Percentiles rank a stretch among this genome's conserved stretches.
Conservation (phyloP, 352 stramenopile species). For the Pythium biforme region DNA sequence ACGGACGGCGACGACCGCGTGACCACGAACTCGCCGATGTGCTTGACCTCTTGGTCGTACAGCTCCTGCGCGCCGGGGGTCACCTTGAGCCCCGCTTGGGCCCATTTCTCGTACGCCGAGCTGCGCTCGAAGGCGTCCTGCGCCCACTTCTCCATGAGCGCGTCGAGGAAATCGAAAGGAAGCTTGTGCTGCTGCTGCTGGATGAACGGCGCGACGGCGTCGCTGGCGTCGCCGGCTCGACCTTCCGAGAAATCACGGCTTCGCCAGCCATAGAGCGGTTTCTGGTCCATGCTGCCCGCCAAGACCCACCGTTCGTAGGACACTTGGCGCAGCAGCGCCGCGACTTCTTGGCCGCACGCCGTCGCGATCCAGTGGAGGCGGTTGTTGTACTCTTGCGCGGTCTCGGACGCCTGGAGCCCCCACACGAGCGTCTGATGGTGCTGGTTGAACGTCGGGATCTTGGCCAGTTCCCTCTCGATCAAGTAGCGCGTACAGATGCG, state of each 20-base stretch:
- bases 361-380: slow-evolving; percentile 54
- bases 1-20: slow-evolving; percentile 46
- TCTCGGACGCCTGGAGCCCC: slow-evolving; percentile 49
- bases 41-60: slow-evolving; percentile 49
- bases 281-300: slow-evolving; percentile 39
- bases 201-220: slow-evolving; percentile 11
- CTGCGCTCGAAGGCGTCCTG: slow-evolving; percentile 43
- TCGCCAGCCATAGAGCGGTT: slow-evolving; percentile 47
- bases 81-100: slow-evolving; percentile 38
- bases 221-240: slow-evolving; percentile 27
- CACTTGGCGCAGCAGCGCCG: slow-evolving; percentile 40
- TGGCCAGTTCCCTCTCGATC: slow-evolving; percentile 46
- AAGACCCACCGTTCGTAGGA: slow-evolving; percentile 50
- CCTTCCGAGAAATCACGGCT: slow-evolving; percentile 48
- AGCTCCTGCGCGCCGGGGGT: slow-evolving; percentile 45
- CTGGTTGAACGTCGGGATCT: slow-evolving; percentile 39
- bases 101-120: slow-evolving; percentile 37
- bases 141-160: slow-evolving; percentile 42
- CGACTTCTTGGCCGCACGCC: slow-evolving; percentile 39
- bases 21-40: slow-evolving; percentile 53
- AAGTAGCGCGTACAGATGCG: slow-evolving; percentile 55
- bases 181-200: slow-evolving; percentile 34
- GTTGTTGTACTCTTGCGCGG: slow-evolving; percentile 45
- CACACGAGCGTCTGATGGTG: slow-evolving; percentile 54
- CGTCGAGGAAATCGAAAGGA: slow-evolving; percentile 49